These are phyloP conservation scores for Suillus alpinus DNA, from an alignment of 768 basidiomycete genomes.

Conservation along the genomic window DNA sequence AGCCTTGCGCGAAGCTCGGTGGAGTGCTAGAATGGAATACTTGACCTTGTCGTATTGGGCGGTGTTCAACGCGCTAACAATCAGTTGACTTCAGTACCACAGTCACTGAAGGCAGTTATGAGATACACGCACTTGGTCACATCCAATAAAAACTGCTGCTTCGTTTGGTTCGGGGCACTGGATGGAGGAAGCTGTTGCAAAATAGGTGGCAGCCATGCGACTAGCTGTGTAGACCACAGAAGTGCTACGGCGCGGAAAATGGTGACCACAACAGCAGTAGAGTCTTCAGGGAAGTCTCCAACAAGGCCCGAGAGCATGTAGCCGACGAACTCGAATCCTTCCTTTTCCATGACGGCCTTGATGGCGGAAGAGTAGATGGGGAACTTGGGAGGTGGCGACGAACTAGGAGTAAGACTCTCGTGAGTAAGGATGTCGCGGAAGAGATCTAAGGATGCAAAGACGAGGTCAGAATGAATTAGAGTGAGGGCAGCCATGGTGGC, in stretches of 20 bases:
- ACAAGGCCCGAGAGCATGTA: conserved; percentile 76
- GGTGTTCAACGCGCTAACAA: conserved; percentile 57
- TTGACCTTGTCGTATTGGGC: conserved; percentile 79
- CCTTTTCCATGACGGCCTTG: conserved; percentile 56
- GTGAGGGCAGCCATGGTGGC: conserved; percentile 76
- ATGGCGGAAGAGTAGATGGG: conserved; percentile 63
- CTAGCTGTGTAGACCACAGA: conserved; percentile 66
- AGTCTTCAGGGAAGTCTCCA: conserved; percentile 87
- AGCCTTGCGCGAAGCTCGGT: conserved; percentile 71
- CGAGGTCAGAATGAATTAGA: conserved; percentile 77
- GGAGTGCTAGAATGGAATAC: conserved; percentile 67
- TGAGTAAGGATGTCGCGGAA: conserved; percentile 75
- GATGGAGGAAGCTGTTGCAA: conserved; percentile 67
- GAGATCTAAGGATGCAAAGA: conserved; percentile 80
- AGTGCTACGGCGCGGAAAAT: conserved; percentile 70
- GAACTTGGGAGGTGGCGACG: conserved; percentile 56
- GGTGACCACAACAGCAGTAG: conserved; percentile 65
- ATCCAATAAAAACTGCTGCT: conserved; percentile 69
- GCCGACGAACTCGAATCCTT: conserved; percentile 69
- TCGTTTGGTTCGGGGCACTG: conserved; percentile 60
- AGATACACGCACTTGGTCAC: conserved; percentile 61
- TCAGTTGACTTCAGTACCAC: background rate
- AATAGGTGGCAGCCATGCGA: conserved; percentile 69
- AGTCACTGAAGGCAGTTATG: conserved; percentile 9
- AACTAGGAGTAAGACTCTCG: conserved; percentile 56